Conservation (phyloP, 768 basidiomycete species). For the Mycena pura region DNA sequence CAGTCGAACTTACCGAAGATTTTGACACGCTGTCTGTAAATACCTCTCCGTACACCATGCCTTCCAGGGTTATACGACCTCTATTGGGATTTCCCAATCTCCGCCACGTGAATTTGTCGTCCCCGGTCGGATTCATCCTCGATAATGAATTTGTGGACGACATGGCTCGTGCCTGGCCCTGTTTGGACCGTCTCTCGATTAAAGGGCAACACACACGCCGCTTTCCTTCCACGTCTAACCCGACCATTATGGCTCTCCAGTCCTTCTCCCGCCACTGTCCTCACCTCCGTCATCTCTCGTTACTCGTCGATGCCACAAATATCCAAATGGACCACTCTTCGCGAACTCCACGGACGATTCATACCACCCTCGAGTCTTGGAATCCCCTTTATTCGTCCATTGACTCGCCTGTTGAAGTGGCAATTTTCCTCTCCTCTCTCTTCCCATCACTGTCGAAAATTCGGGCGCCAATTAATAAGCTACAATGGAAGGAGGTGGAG, state of each 20-base stretch:
- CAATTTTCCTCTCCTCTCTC: background rate
- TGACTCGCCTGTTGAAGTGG: conserved; percentile 1
- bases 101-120: background rate
- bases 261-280: conserved; percentile 5
- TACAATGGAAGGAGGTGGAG: conserved; percentile 3
- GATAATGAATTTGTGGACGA: conserved; percentile 3
- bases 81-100: conserved; percentile 4
- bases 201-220: background rate
- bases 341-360: conserved; percentile 10
- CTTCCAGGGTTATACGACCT: background rate
- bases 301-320: background rate
- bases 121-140: conserved; percentile 1
- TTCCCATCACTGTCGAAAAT: background rate
- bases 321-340: conserved; percentile 1
- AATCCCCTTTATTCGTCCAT: background rate
- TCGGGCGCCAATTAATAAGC: background rate
- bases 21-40: background rate
- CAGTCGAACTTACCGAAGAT: background rate
- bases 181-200: background rate
- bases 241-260: conserved; percentile 7
- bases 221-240: background rate
- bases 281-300: background rate
- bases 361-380: background rate
- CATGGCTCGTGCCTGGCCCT: conserved; percentile 6
- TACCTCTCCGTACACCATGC: background rate